Evolutionary conservation across 257 asterid species (phyloP), one percentile per base, ranked within the genome.

Genomic region (Capsicum pubescens): DNA sequence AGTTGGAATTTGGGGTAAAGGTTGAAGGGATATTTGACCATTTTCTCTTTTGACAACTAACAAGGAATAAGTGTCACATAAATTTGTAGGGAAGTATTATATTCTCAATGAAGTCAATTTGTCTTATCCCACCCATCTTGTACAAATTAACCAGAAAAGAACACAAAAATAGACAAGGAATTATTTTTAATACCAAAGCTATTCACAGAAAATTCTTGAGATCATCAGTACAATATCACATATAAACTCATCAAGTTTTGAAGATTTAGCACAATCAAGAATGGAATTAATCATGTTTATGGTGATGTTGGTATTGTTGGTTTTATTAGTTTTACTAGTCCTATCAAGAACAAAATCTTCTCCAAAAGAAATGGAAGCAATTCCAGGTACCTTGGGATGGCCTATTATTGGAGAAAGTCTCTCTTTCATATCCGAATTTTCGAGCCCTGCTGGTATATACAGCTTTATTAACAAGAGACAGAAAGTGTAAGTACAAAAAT

Each of bases 341-440:
- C 79, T 92, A 58, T 84, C 89, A 79, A 89, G 84, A 55, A 86
- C 84, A 88, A 71, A 90, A 93, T 80, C 84, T 79, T 87, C 93
- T 57, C 91, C 97, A 1, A 88, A 87, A 82, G 86, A 90, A 35
- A 94, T 94, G 95, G 91, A 90, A 80, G 87, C 77, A 13, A 89
- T 94, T 61, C 98, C 97, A 6, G 97, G 98, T 15, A 92, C 90
- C 82, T 87, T 94, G 48, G 98, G 98, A 17, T 94, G 97, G 97
- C 98, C 98, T 19, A n/a, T 94, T 32, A 83, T 94, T 4, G 98
- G 98, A 55, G 98, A 94, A 86, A 94, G 93, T 48, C 84, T 92
- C 83, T 87, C 96, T 7, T 94, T 94, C 90, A 76, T 94, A 46
- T 85, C 96, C 4, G 91, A 91, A 72, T 94, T 94, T 61, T 90